Evolutionary conservation across 148 eudicot species (phyloP), one percentile per base, ranked within the genome.

Genomic region (Silene conica): DNA sequence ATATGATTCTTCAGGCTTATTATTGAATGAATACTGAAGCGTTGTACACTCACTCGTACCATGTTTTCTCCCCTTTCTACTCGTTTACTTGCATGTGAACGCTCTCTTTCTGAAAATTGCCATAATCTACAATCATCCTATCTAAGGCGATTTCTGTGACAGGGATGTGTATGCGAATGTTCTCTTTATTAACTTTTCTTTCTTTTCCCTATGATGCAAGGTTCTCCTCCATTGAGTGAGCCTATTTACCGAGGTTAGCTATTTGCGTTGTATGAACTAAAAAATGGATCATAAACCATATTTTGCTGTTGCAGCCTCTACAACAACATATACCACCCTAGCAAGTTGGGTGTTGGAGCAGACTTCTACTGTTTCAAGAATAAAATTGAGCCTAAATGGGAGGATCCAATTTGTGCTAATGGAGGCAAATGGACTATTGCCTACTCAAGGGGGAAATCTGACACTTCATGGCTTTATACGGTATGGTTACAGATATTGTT

Each of bases 351-450:
- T 50, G 64, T n/a, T 1, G 86, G 90, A 71, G 93, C 90, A 50
- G 98, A 94, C 73, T 82, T 89, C 43, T 74, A 91, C 58, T 94
- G 97, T 78, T 94, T 94, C 77, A 92, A 94, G 84, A 4, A 88
- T 41, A 86, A 90, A 74, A 92, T 94, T 80, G 96, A 89, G 87
- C 98, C 97, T 26, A 94, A 94, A 78, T 91, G 98, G 98, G 98
- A 94, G 87, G 97, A 94, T 75, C 98, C 98, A 67, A 79, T 91
- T 34, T 94, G 98, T 86, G 90, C 93, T 82, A 89, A 92, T 81
- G 98, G 98, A 63, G 97, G 98, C 66, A 92, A 89, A 82, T 94
- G 97, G 97, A 89, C 90, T 77, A 74, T 85, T 41, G 80, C 55
- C 76, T 82, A 77, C 55, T 9, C 60, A 1, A 86, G 58, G 77